A percentile compares a stretch with the other conserved stretches of the same genome.
Evolutionary conservation across 495 filamentous ascomycete genomes (phyloP).

Genomic region (Lineolata rhizophorae): DNA sequence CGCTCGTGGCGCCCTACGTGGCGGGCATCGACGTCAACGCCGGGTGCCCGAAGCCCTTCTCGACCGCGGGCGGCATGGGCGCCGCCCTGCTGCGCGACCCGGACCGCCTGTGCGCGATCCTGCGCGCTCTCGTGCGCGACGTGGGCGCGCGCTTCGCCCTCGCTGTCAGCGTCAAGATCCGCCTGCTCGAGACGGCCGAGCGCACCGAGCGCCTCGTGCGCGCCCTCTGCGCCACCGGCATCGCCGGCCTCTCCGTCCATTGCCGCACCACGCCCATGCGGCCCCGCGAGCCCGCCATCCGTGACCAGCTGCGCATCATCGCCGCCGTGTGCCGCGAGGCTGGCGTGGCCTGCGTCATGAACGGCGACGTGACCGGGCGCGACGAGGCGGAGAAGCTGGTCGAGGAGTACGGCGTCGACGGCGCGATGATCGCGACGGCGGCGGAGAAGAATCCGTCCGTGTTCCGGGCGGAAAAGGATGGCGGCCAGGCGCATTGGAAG

Average conservation of each 20-base stretch:
- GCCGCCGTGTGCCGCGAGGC: slow-evolving; percentile 50
- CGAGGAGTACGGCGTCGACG: slow-evolving; percentile 60
- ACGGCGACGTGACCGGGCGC: slow-evolving; percentile 64
- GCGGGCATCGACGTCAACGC: slow-evolving; percentile 92
- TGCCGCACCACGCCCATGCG: slow-evolving; percentile 94
- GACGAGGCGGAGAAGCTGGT: slow-evolving; percentile 46
- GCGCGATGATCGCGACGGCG: slow-evolving; percentile 87
- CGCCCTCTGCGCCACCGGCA: slow-evolving; percentile 58
- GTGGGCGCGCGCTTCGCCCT: slow-evolving; percentile 56
- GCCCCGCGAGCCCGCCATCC: slow-evolving; percentile 64
- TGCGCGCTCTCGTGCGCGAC: slow-evolving; percentile 57
- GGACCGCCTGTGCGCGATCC: slow-evolving; percentile 59
- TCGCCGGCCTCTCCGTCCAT: slow-evolving; percentile 79
- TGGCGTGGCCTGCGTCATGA: slow-evolving; percentile 81
- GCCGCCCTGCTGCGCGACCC: slow-evolving; percentile 69
- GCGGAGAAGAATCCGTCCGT: slow-evolving; percentile 76
- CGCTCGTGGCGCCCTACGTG: slow-evolving; percentile 65
- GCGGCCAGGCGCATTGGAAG: slow-evolving; percentile 42
- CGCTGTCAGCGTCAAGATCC: slow-evolving; percentile 88
- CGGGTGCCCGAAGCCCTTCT: slow-evolving; percentile 93
- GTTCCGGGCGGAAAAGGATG: slow-evolving; percentile 44
- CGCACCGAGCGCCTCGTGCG: slow-evolving; percentile 53
- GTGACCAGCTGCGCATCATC: slow-evolving; percentile 68
- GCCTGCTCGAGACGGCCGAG: slow-evolving; percentile 55
- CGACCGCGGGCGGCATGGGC: slow-evolving; percentile 79